phyloP scores from a whole-genome alignment of 2,329 filamentous ascomycete species.

The Hypoxylon sp. region DNA sequence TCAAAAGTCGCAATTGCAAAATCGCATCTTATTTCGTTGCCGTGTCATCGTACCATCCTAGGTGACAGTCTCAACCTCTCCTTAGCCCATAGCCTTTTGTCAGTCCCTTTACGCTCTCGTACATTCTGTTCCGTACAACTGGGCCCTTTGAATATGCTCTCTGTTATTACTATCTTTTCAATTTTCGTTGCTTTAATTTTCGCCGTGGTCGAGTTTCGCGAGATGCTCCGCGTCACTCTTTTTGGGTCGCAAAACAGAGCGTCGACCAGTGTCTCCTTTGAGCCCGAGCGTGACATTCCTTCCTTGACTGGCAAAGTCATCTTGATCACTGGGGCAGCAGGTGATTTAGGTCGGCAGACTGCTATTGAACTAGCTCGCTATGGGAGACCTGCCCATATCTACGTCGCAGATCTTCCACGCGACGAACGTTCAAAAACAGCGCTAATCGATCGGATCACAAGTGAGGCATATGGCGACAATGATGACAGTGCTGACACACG shows the following conservation, averaged over 20 bases:
- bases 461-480: conserved; percentile 16
- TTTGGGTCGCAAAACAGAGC: not conserved
- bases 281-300: conserved; percentile 35
- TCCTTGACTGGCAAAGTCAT: conserved; percentile 36
- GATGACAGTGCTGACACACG: not conserved
- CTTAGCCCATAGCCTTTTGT: no score
- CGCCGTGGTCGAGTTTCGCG: not conserved
- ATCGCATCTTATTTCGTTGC: no score
- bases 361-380: conserved; percentile 37
- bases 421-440: conserved; percentile 18
- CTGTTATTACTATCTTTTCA: not conserved
- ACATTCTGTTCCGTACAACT: no score
- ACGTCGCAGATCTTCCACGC: conserved; percentile 35
- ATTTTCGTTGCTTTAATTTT: not conserved
- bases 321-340: conserved; percentile 32
- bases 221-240: not conserved
- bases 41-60: no score
- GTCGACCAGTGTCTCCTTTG: conserved; percentile 13
- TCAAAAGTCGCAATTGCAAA: no score
- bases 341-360: conserved; percentile 28
- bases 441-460: conserved; percentile 20
- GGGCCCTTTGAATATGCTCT: no score
- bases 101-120: no score
- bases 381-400: conserved; percentile 34
- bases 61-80: no score